These are phyloP conservation scores for Xylaria curta DNA, from an alignment of 495 filamentous ascomycete species.

Conservation along the genomic window DNA sequence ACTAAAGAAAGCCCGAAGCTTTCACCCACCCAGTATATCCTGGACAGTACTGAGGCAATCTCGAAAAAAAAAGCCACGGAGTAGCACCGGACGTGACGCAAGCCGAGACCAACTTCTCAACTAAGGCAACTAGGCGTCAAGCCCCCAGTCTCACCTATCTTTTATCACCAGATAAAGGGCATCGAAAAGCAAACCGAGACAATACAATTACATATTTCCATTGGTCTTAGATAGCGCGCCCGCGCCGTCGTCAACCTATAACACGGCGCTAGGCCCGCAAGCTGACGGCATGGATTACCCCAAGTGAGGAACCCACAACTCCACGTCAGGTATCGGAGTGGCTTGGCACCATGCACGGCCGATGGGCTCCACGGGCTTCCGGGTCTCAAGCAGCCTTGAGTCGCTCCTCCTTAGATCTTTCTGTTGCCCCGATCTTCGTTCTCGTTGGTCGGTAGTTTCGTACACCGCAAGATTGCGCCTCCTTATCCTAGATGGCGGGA, in stretches of 20 bases:
- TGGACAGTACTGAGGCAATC: neutral
- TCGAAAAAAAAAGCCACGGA: neutral
- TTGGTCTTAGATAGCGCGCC: slow-evolving; percentile 26
- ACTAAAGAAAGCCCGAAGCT: neutral
- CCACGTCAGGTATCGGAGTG: slow-evolving; percentile 8
- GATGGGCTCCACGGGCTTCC: neutral
- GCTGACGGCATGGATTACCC: slow-evolving; percentile 23
- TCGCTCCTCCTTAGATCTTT: neutral
- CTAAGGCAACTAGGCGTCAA: neutral
- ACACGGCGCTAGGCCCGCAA: slow-evolving; percentile 21
- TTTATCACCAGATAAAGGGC: slow-evolving; percentile 13
- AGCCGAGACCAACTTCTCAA: neutral
- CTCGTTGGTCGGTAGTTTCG: neutral
- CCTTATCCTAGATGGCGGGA: neutral
- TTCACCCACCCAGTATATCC: neutral
- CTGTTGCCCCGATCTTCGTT: neutral
- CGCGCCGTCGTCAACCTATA: slow-evolving; percentile 20
- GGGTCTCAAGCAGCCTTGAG: neutral
- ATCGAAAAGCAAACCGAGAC: neutral
- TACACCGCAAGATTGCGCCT: neutral
- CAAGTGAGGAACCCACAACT: slow-evolving; percentile 18
- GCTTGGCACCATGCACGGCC: slow-evolving; percentile 19
- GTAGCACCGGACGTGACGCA: neutral
- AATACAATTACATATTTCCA: slow-evolving; percentile 23
- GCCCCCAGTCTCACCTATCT: slow-evolving; percentile 5